Evolutionary conservation across 495 filamentous ascomycete species (phyloP).

Genomic region (Friedmanniomyces simplex): DNA sequence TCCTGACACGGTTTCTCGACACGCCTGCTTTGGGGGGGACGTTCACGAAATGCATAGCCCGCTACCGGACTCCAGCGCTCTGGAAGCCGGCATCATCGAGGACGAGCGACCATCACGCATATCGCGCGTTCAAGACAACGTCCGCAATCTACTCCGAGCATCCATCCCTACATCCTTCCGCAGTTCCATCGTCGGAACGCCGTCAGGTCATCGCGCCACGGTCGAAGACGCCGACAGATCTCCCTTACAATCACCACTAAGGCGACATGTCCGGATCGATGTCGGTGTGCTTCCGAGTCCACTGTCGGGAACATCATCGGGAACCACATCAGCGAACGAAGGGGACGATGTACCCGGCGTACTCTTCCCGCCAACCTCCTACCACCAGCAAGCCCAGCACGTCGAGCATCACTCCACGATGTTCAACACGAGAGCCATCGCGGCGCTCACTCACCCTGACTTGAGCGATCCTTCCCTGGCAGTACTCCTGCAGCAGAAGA

Average conservation of each 20-base stretch:
- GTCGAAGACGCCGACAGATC: background rate
- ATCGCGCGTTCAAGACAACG: constrained; percentile 22
- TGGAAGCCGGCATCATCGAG: constrained; percentile 21
- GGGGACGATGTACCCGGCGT: background rate
- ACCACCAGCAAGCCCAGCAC: background rate
- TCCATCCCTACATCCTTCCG: constrained; percentile 5
- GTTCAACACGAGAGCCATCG: constrained; percentile 17
- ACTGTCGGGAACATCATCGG: constrained; percentile 1
- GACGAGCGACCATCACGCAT: constrained; percentile 16
- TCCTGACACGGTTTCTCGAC: background rate
- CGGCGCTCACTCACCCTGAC: constrained; percentile 18
- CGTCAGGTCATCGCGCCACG: background rate
- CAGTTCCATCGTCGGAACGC: background rate
- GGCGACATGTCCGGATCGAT: background rate
- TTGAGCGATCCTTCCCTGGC: constrained; percentile 18
- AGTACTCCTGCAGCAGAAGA: constrained; percentile 10
- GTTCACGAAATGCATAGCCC: constrained; percentile 13
- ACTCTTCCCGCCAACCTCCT: constrained; percentile 11
- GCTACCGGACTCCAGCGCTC: constrained; percentile 17
- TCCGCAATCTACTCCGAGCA: constrained; percentile 16
- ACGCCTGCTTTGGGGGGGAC: background rate
- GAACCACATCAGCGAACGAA: background rate
- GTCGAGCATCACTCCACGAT: constrained; percentile 11
- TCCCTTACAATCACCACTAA: constrained; percentile 1
- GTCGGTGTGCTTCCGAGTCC: constrained; percentile 2